Evolutionary conservation across 2,329 filamentous ascomycete species (phyloP).

Genomic region (Arthrobotrys entomopaga): DNA sequence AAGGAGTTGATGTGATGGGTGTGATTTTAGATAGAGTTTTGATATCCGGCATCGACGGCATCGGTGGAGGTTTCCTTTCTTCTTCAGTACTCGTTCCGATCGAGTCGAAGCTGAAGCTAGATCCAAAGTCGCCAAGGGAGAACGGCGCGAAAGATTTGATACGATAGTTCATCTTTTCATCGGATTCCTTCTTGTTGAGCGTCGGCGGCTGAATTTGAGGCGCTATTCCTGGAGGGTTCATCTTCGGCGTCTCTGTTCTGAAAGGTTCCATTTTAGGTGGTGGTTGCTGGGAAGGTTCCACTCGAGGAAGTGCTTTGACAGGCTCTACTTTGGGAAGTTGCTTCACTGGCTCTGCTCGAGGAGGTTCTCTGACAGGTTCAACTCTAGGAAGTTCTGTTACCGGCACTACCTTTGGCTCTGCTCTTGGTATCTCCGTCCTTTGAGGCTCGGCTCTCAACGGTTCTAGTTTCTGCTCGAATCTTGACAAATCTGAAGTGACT

Average conservation of each 20-base stretch:
- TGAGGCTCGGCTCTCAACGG: neutral
- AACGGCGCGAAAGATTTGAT: slow-evolving; percentile 50
- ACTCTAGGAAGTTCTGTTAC: too few species aligned
- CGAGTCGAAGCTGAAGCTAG: slow-evolving; percentile 22
- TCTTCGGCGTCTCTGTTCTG: too few species aligned
- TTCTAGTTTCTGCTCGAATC: too few species aligned
- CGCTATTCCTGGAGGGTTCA: too few species aligned
- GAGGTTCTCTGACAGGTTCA: too few species aligned
- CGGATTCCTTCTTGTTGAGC: slow-evolving; percentile 13
- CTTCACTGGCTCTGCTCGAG: too few species aligned
- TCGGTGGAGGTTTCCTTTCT: slow-evolving; percentile 4
- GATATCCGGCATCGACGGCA: slow-evolving; percentile 23
- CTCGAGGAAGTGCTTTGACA: too few species aligned
- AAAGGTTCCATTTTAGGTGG: too few species aligned
- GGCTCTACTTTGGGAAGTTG: too few species aligned
- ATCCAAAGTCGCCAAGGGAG: slow-evolving; percentile 37
- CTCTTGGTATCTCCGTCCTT: neutral
- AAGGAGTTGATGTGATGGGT: neutral
- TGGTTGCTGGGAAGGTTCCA: too few species aligned
- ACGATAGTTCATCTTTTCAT: slow-evolving; percentile 30
- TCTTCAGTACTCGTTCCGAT: slow-evolving; percentile 3
- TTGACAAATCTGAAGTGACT: too few species aligned
- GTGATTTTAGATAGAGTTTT: slow-evolving; percentile 8
- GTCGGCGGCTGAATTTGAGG: neutral
- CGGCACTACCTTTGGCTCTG: neutral